phyloP scores from a whole-genome alignment of 768 basidiomycete species.

The Hygrophorus russula region DNA sequence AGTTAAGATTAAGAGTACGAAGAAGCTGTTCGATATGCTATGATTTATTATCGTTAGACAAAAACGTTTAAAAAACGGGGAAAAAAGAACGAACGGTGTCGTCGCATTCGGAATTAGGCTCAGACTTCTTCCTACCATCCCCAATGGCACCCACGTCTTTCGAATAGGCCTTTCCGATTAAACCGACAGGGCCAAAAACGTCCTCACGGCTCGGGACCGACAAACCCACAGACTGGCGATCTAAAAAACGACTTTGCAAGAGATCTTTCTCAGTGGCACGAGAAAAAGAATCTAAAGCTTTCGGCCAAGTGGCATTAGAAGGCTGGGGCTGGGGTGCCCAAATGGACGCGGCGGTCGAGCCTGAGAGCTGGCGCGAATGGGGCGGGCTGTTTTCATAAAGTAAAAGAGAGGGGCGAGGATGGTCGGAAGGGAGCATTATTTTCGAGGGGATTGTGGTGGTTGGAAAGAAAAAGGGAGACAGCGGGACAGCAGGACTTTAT shows the following conservation, averaged over 20 bases:
- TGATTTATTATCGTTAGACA: conserved; percentile 9
- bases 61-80: conserved; percentile 9
- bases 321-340: conserved; percentile 79
- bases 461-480: conserved; percentile 24
- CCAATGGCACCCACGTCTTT: conserved; percentile 67
- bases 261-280: conserved; percentile 34
- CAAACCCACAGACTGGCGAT: conserved; percentile 14
- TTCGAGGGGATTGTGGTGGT: conserved; percentile 27
- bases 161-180: conserved; percentile 9
- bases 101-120: conserved; percentile 41
- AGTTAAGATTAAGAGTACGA: conserved; percentile 69
- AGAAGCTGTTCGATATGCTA: conserved; percentile 77
- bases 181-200: conserved; percentile 45
- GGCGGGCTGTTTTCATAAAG: conserved; percentile 30
- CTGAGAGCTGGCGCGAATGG: conserved; percentile 28
- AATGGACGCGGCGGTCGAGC: conserved; percentile 43
- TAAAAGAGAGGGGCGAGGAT: conserved; percentile 22
- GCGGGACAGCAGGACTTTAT: conserved; percentile 20
- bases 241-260: conserved; percentile 15
- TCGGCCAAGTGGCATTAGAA: conserved; percentile 57
- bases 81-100: conserved; percentile 32
- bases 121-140: conserved; percentile 61
- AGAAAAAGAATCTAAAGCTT: conserved; percentile 49
- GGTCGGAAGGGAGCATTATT: conserved; percentile 23
- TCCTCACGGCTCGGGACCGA: conserved; percentile 40